Percentiles rank a stretch among this genome's conserved stretches.
Conservation (phyloP, 306 rosid genomes). For the Castanea mollissima region DNA sequence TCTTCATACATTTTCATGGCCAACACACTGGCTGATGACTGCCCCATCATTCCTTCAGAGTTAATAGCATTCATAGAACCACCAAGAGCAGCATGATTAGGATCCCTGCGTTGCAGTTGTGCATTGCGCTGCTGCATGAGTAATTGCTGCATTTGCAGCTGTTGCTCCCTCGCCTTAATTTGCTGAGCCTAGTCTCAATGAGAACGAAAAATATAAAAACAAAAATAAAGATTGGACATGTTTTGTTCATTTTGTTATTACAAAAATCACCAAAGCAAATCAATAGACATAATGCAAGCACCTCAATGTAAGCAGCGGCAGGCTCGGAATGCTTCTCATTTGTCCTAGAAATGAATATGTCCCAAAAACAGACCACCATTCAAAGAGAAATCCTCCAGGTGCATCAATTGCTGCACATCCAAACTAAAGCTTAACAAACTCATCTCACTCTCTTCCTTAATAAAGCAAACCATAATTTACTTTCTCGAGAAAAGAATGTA, state of each 20-base stretch:
- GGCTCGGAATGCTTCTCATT: constrained; percentile 86
- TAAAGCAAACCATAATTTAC: not conserved
- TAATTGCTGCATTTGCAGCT: constrained; percentile 76
- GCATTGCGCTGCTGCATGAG: constrained; percentile 68
- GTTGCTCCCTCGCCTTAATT: constrained; percentile 70
- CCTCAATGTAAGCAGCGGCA: constrained; percentile 89
- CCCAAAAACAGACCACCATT: constrained; percentile 99
- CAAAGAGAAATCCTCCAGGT: constrained; percentile 89
- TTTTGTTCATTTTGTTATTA: not conserved
- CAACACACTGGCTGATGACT: constrained; percentile 67
- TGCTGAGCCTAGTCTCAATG: constrained; percentile 58
- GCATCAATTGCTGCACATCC: constrained; percentile 90
- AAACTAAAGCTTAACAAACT: constrained; percentile 13
- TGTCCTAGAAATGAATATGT: constrained; percentile 83
- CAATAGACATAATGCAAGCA: constrained; percentile 18
- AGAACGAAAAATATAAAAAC: constrained; percentile 11
- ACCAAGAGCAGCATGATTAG: constrained; percentile 61
- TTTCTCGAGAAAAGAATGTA: not conserved
- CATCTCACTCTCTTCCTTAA: not conserved
- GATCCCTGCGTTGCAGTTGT: constrained; percentile 75
- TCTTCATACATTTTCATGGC: constrained; percentile 88
- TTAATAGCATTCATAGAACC: constrained; percentile 64
- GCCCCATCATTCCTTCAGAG: constrained; percentile 86
- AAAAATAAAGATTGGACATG: not conserved
- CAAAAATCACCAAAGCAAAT: not conserved